Evolutionary conservation across 139 green algal species (phyloP), one percentile per base, ranked within the genome.

Genomic region (Pycnococcus provasolii): DNA sequence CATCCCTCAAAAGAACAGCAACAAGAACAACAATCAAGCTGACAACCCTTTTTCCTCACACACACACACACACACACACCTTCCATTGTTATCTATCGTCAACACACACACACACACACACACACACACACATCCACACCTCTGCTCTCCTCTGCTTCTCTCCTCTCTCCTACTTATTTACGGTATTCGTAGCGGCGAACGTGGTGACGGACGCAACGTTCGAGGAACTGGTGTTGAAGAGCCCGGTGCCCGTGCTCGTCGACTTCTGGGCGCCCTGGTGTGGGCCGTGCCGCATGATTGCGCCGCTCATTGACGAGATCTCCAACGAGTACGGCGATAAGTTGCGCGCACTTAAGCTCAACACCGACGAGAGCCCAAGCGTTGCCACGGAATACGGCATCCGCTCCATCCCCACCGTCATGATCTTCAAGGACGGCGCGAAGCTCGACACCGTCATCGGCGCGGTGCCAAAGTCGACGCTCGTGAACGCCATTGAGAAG

Each of bases 361-460:
- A 99, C 89, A 99, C 93, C 37, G 93, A 99, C 58, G 90, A 98
- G 82, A 89, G 76, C 72, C 92, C 92, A 13, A 73, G 75, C 60
- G 79, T 95, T 7, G 93, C 93, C 26, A 95, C 89, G 8, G 88
- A 97, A 74, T 96, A 95, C 71, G 91, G 90, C 60, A 97, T 99
- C 68, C 78, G 93, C 43, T 88, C 73, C 76, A 98, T 98, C 44
- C 92, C 92, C 15, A 98, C 92, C 50, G 84, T 96, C 11, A 97
- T 97, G 88, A 83, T 97, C 53, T 97, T 96, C 80, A 96, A 97
- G 84, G 72, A 83, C 63, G 91, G 92, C 48, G 73, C 92, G 76
- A 98, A 97, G 81, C 80, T 91, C 81, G 93, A 99, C 59, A 95
- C 91, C 2, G 90, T 99, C 64, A 98, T 99, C 65, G 93, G 93